phyloP scores from a whole-genome alignment of 2,329 filamentous ascomycete species.

The Orbilia quercus region DNA sequence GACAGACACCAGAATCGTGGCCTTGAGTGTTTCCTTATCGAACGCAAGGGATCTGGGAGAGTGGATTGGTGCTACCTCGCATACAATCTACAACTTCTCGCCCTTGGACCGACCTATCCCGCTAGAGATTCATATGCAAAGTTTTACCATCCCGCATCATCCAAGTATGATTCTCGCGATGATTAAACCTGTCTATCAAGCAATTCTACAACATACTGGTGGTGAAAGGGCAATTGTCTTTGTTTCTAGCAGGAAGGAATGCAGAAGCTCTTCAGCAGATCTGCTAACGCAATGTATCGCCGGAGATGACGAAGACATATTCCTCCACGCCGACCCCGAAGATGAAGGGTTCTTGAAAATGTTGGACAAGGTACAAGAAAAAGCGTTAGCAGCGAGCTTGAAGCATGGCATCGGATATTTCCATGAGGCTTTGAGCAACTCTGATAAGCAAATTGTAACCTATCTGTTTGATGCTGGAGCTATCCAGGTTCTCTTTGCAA shows the following conservation, averaged over 20 bases:
- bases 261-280: slow-evolving; percentile 85
- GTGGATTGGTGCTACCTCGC: slow-evolving; percentile 97
- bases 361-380: slow-evolving; percentile 84
- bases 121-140: slow-evolving; percentile 92
- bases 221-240: slow-evolving; percentile 93
- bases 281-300: slow-evolving; percentile 86
- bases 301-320: slow-evolving; percentile 92
- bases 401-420: slow-evolving; percentile 97
- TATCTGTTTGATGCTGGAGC: slow-evolving; percentile 90
- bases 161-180: slow-evolving; percentile 98
- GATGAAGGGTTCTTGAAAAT: slow-evolving; percentile 78
- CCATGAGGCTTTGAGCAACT: slow-evolving; percentile 88
- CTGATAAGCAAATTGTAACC: slow-evolving; percentile 92
- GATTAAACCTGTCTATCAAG: slow-evolving; percentile 91
- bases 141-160: slow-evolving; percentile 94
- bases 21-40: slow-evolving; percentile 88
- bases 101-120: slow-evolving; percentile 89
- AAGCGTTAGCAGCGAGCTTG: slow-evolving; percentile 85
- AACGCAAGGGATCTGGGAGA: slow-evolving; percentile 95
- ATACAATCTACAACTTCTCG: slow-evolving; percentile 99
- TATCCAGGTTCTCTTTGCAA: slow-evolving; percentile 84
- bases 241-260: slow-evolving; percentile 92
- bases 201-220: slow-evolving; percentile 86
- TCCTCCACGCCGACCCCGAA: slow-evolving; percentile 83
- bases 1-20: slow-evolving; percentile 81